A percentile compares a stretch with the other conserved stretches of the same genome.
Evolutionary conservation across 495 filamentous ascomycete genomes (phyloP).

Genomic region (Aspergillus taichungensis): DNA sequence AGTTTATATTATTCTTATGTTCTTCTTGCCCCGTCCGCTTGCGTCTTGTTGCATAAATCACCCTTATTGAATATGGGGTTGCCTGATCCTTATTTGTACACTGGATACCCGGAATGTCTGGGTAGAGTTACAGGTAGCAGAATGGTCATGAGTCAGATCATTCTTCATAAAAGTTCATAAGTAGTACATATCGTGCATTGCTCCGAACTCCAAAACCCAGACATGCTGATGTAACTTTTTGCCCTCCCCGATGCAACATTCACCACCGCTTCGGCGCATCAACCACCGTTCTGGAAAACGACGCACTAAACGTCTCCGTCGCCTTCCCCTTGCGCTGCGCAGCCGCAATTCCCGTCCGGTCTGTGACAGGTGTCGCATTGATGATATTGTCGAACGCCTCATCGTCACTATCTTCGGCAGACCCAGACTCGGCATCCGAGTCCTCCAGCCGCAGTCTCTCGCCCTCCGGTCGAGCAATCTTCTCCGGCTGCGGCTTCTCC

Average conservation of each 20-base stretch:
- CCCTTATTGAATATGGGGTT: too few relatives aligned
- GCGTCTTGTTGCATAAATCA: too few relatives aligned
- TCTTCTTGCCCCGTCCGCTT: too few relatives aligned
- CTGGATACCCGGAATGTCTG: too few relatives aligned
- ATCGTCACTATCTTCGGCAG: constrained; percentile 54
- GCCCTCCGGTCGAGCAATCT: constrained; percentile 39
- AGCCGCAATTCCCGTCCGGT: constrained; percentile 64
- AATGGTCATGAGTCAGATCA: too few relatives aligned
- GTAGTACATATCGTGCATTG: too few relatives aligned
- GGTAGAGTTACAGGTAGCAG: too few relatives aligned
- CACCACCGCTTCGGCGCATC: constrained; percentile 54
- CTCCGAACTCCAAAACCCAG: too few relatives aligned
- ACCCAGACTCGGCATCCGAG: constrained; percentile 65
- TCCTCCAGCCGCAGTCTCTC: constrained; percentile 38
- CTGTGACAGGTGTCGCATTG: constrained; percentile 75
- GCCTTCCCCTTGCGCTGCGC: constrained; percentile 37
- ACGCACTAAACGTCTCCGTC: constrained; percentile 42
- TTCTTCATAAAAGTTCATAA: too few relatives aligned
- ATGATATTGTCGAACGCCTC: constrained; percentile 84
- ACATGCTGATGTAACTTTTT: too few relatives aligned
- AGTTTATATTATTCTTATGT: too few relatives aligned
- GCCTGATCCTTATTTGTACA: too few relatives aligned
- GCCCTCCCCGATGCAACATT: neutral
- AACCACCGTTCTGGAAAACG: constrained; percentile 54
- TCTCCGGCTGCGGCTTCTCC: constrained; percentile 46